phyloP scores from a whole-genome alignment of 2,329 filamentous ascomycete genomes.

The Verticillium isaacii region DNA sequence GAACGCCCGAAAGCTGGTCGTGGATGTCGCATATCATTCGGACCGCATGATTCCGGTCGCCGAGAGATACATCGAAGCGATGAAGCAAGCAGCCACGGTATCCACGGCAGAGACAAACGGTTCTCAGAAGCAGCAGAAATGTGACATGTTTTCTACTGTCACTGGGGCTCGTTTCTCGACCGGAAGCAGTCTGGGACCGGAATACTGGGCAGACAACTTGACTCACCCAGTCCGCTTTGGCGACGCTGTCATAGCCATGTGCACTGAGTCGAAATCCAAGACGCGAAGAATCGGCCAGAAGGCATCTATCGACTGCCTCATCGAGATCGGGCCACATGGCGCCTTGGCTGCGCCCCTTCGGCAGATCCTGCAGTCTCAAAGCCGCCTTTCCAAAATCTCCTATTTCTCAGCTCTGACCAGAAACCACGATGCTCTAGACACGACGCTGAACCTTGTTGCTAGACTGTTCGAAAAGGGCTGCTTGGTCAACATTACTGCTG shows the following conservation, averaged over 20 bases:
- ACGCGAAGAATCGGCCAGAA: neutral
- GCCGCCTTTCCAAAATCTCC: constrained; percentile 2
- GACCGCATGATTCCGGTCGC: constrained; percentile 8
- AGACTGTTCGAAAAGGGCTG: constrained; percentile 1
- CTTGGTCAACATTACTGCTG: neutral
- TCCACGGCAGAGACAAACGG: neutral
- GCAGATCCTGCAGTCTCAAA: constrained; percentile 2
- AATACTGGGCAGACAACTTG: constrained; percentile 8
- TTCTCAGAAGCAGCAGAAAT: neutral
- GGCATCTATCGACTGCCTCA: constrained; percentile 5
- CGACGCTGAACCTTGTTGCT: neutral
- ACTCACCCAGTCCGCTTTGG: constrained; percentile 6
- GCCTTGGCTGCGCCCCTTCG: constrained; percentile 4
- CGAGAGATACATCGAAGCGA: constrained; percentile 4
- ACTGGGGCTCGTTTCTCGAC: constrained; percentile 1
- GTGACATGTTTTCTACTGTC: constrained; percentile 8
- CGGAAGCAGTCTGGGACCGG: neutral
- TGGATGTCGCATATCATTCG: constrained; percentile 10
- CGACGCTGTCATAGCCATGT: constrained; percentile 3
- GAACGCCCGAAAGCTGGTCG: neutral
- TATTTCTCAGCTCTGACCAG: constrained; percentile 3
- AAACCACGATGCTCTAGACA: neutral
- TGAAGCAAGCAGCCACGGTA: neutral
- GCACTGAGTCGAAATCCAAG: neutral
- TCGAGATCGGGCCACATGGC: constrained; percentile 9